Percentiles rank a stretch among this genome's conserved stretches.
These are phyloP conservation scores for Cetradonia linearis DNA, from an alignment of 495 filamentous ascomycete species.

Conservation along the genomic window DNA sequence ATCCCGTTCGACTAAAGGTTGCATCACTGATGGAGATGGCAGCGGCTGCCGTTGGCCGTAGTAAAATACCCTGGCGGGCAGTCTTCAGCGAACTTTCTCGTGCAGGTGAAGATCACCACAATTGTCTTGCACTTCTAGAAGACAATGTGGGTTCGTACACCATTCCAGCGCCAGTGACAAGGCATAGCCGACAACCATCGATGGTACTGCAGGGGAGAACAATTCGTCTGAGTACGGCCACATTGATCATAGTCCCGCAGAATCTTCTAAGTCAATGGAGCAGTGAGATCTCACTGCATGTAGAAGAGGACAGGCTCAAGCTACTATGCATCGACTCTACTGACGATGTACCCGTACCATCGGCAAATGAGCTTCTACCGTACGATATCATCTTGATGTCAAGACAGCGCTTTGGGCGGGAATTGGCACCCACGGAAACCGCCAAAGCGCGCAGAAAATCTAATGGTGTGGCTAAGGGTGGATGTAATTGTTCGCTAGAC, in stretches of 20 bases:
- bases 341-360: conserved; percentile 38
- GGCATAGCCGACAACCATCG: conserved; percentile 36
- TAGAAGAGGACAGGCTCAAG: conserved; percentile 45
- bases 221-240: conserved; percentile 56
- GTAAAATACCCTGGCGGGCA: conserved; percentile 58
- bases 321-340: conserved; percentile 48
- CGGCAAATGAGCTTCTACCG: conserved; percentile 45
- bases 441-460: conserved; percentile 6
- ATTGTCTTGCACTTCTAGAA: conserved; percentile 48
- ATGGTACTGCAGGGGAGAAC: conserved; percentile 35
- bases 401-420: conserved; percentile 58
- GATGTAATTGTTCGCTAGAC: conserved; percentile 30
- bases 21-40: conserved; percentile 58
- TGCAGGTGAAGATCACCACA: conserved; percentile 31
- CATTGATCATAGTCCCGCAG: conserved; percentile 46
- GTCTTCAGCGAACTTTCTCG: conserved; percentile 39
- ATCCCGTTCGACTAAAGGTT: conserved; percentile 35
- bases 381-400: conserved; percentile 79
- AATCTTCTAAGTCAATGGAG: conserved; percentile 48
- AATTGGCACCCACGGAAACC: conserved; percentile 25
- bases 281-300: conserved; percentile 57
- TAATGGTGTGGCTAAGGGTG: conserved; percentile 1
- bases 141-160: conserved; percentile 44
- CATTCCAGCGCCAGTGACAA: conserved; percentile 39
- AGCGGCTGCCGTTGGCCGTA: conserved; percentile 53